Base-by-base conservation (phyloP, 2,329 filamentous ascomycete genomes). In the Paecilomyces niveus region DNA sequence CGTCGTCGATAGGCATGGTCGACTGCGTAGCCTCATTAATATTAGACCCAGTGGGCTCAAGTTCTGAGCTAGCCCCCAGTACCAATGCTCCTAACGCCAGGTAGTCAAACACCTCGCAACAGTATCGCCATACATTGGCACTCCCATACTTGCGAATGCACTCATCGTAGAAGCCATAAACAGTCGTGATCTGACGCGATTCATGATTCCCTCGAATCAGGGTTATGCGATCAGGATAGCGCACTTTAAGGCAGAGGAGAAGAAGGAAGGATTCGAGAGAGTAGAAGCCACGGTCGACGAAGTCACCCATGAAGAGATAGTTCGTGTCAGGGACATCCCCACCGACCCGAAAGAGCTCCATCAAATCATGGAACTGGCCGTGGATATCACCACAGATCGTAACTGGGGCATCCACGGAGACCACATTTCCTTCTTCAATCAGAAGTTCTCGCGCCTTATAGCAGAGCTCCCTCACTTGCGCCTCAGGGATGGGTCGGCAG, bases 341-440 rank as follows among this genome's bases (percentile, higher is more conserved):
- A 61, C 92, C 92, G 3, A 97, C 92, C 56, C 92, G 85, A 72
- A 97, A 97, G 5, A 97, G 85, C 75, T 97, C 93, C 93, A 97
- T 97, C 68, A 97, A 77, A 72, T 97, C 92, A 70, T 97, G 92
- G 71, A 97, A 97, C 74, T 97, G 92, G 65, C 92, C 92, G 71
- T 97, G 93, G 59, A 97, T 97, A 72, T 97, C 93, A 68, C 93
- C 93, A 71, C 93, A 97, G 83, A 96, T 96, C 74, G 93, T 97
- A 60, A 97, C 93, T 22, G 93, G 93, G 61, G 93, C 93, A 72
- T 93, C 89, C 62, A 99, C 93, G 18, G 89, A 92, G 63, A 97
- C 93, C 55, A 97, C 93, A 73, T 99, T 97, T 64, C 91, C 93
- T 78, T 99, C 94, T 76, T 97, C 94, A 62, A 99, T 96, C 64